These are phyloP conservation scores for Vitis rupestris DNA, from an alignment of 164 flowering plant genomes.

Conservation along the genomic window DNA sequence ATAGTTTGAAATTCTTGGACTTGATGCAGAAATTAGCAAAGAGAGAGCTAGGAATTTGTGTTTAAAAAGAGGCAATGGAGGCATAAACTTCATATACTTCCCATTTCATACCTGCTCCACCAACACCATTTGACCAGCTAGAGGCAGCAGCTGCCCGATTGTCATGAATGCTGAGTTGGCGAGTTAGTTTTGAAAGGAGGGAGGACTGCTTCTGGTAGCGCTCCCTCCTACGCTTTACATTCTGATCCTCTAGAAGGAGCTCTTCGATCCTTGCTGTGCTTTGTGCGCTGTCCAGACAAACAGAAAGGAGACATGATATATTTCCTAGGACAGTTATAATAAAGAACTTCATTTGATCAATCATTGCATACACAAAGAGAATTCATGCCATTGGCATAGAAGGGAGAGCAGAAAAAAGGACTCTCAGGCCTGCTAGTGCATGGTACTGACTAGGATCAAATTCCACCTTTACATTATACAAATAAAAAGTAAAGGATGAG, in stretches of 20 bases:
- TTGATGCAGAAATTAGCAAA: too few species aligned
- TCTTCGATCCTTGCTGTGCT: constrained; percentile 82
- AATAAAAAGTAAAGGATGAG: background rate
- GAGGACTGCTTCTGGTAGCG: constrained; percentile 83
- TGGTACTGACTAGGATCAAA: too few species aligned
- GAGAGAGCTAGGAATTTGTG: too few species aligned
- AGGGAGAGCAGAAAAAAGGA: too few species aligned
- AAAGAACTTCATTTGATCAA: background rate
- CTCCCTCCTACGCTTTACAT: constrained; percentile 81
- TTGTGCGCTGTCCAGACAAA: constrained; percentile 47
- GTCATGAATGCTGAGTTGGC: constrained; percentile 87
- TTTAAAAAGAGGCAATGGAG: too few species aligned
- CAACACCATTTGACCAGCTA: constrained; percentile 52
- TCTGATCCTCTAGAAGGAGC: constrained; percentile 88
- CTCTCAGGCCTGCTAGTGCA: too few species aligned
- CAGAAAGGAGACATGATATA: background rate
- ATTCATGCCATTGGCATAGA: too few species aligned
- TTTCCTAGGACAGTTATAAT: background rate
- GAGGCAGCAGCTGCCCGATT: constrained; percentile 85
- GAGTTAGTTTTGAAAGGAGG: constrained; percentile 78
- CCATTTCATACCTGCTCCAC: constrained; percentile 46
- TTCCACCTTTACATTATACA: too few species aligned
- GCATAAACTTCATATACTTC: too few species aligned
- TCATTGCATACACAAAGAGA: too few species aligned
- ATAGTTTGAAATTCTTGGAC: too few species aligned